Conservation (phyloP, 1,139 yeast species). For the Taiozyma sp. region DNA sequence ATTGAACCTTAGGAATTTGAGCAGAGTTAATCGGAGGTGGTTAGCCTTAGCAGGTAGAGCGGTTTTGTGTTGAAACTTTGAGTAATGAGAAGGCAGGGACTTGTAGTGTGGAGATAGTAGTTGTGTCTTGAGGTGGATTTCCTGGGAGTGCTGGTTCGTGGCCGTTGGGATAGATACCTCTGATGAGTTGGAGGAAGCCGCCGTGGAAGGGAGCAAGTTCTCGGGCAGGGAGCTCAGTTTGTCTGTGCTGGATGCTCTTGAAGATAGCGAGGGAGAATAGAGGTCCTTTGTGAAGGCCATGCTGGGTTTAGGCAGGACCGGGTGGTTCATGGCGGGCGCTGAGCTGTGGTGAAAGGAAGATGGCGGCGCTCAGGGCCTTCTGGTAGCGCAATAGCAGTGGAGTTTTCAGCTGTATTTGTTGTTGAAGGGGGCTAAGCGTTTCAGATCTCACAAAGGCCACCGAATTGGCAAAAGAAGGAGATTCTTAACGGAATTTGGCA, state of each 20-base stretch:
- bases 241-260: conserved; percentile 5
- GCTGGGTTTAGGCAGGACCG: conserved; percentile 2
- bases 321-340: background rate
- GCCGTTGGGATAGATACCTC: background rate
- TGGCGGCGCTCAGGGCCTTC: background rate
- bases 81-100: conserved; percentile 13
- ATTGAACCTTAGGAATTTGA: conserved; percentile 55
- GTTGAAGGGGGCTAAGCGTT: background rate
- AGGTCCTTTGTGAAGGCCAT: conserved; percentile 3
- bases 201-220: background rate
- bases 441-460: background rate
- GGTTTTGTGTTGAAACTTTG: conserved; percentile 47
- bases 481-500: background rate
- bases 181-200: background rate
- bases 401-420: background rate
- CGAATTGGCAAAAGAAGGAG: background rate
- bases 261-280: conserved; percentile 1
- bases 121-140: conserved; percentile 4
- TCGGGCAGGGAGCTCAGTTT: conserved; percentile 2
- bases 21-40: conserved; percentile 56
- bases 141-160: conserved; percentile 8
- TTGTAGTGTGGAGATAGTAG: conserved; percentile 13
- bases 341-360: background rate
- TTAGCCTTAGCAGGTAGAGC: conserved; percentile 56
- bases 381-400: background rate